Base-by-base conservation (phyloP, 2,329 filamentous ascomycete species). In the Tolypocladium sp. region DNA sequence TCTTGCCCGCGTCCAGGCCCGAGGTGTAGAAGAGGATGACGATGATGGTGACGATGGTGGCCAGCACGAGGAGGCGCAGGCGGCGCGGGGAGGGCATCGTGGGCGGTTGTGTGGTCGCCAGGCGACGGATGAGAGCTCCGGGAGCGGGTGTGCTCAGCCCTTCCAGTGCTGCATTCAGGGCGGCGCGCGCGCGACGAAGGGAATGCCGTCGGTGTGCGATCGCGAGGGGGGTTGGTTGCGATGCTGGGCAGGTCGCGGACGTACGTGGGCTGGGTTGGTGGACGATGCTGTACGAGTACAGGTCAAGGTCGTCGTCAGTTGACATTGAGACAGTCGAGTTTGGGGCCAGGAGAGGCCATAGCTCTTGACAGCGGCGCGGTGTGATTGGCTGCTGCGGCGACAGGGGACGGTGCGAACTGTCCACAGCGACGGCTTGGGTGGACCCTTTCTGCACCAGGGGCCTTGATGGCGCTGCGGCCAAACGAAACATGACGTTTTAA, bases 1-100 rank as follows among this genome's bases (percentile, higher is more conserved):
- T 17, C 5, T 22, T 72, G 40, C 78, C 77, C 56, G 81, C 76
- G 59, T 81, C 79, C 57, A 82, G 76, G 55, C 80, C 80, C n/a
- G 81, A 82, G 25, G 87, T 88, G 70, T 91, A 87, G 77, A 93
- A 91, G 65, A 95, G 77, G 58, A 88, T 76, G 53, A 87, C 79
- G 65, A 93, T 74, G 61, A 93, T 74, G 60, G 83, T 77, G 64
- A 86, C 78, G 65, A 92, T 65, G 59, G 86, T 78, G 59, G 87
- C 77, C 67, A 92, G 77, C 63, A 84, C 76, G 59, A 91, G 76
- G 65, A 88, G 76, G 69, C 87, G 86, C 67, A 91, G 69, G 66
- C 90, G 86, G 64, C 91, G 86, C 66, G 82, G 79, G 25, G 88
- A 88, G 67, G 85, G 83, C 88, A 91, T 91, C 60, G 3, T 13